A percentile compares a stretch with the other conserved stretches of the same genome.
Conservation (phyloP, 1,139 yeast genomes). For the Blastobotrys indianensis region DNA sequence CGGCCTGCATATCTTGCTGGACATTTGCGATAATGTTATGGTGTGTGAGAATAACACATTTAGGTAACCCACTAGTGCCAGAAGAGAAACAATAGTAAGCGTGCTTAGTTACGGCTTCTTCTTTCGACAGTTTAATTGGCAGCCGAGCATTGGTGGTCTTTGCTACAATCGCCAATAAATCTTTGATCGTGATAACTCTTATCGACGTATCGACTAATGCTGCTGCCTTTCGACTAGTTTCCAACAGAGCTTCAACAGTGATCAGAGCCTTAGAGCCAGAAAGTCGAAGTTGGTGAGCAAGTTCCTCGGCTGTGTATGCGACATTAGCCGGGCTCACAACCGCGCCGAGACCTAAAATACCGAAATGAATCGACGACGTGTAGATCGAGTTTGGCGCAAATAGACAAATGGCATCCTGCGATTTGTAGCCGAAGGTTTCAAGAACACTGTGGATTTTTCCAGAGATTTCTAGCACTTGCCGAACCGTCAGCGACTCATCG, state of each 20-base stretch:
- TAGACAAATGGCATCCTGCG: conserved; percentile 31
- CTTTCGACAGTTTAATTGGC: neutral
- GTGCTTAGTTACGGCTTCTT: conserved; percentile 18
- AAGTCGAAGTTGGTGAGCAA: conserved; percentile 32
- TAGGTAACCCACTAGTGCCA: conserved; percentile 71
- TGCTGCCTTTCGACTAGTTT: conserved; percentile 29
- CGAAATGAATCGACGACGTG: conserved; percentile 30
- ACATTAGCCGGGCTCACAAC: conserved; percentile 35
- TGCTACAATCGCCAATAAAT: neutral
- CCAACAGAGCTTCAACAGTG: conserved; percentile 20
- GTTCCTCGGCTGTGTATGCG: conserved; percentile 32
- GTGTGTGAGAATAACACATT: conserved; percentile 65
- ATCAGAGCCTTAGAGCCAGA: conserved; percentile 29
- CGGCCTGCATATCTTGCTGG: conserved; percentile 20
- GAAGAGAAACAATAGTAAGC: conserved; percentile 54
- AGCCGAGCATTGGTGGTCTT: neutral
- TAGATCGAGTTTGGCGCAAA: conserved; percentile 30
- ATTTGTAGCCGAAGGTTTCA: conserved; percentile 20
- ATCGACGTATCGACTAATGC: neutral
- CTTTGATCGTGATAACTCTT: neutral
- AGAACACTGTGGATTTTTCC: conserved; percentile 24
- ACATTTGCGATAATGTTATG: conserved; percentile 33
- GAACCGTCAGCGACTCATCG: conserved; percentile 21
- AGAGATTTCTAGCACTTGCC: conserved; percentile 19
- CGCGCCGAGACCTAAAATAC: conserved; percentile 33